Percentiles rank a stretch among this genome's conserved stretches.
Conservation (phyloP, 805 yeast genomes). For the Dipodascus geniculatus region DNA sequence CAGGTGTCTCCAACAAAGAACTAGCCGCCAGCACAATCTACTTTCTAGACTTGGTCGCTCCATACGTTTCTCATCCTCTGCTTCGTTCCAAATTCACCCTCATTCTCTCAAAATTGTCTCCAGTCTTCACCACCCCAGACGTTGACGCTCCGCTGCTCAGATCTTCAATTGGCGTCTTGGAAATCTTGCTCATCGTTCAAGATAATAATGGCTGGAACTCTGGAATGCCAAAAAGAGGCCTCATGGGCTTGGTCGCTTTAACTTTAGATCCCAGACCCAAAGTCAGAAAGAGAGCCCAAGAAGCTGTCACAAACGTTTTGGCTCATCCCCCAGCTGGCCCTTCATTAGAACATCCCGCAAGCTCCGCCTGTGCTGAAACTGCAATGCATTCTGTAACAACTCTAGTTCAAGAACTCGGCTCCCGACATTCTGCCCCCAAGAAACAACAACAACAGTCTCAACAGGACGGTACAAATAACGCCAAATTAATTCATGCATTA, state of each 20-base stretch:
- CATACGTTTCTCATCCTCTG: constrained; percentile 51
- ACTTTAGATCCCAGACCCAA: constrained; percentile 87
- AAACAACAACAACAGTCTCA: constrained; percentile 23
- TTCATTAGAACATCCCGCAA: constrained; percentile 64
- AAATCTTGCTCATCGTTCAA: constrained; percentile 66
- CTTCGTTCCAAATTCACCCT: constrained; percentile 66
- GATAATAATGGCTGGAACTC: constrained; percentile 68
- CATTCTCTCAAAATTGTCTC: constrained; percentile 69
- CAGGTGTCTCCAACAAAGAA: constrained; percentile 42
- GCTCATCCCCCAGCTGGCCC: constrained; percentile 67
- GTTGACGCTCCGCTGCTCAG: constrained; percentile 73
- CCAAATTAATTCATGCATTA: constrained; percentile 59
- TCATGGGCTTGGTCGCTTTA: constrained; percentile 64
- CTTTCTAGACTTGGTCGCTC: constrained; percentile 68
- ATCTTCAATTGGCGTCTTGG: constrained; percentile 79
- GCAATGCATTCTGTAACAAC: constrained; percentile 45
- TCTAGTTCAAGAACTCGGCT: constrained; percentile 27
- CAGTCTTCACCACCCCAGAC: constrained; percentile 55
- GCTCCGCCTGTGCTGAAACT: constrained; percentile 56
- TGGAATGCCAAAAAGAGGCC: constrained; percentile 66
- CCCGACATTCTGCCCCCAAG: constrained; percentile 24
- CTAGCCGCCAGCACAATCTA: constrained; percentile 72
- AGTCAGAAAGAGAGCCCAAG: constrained; percentile 90
- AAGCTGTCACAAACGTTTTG: constrained; percentile 61
- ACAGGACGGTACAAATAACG: constrained; percentile 28